Percentiles rank a stretch among this genome's conserved stretches.
Evolutionary conservation across 192 early-diverging fungal genomes (phyloP).

Genomic region (Backusella westeae): DNA sequence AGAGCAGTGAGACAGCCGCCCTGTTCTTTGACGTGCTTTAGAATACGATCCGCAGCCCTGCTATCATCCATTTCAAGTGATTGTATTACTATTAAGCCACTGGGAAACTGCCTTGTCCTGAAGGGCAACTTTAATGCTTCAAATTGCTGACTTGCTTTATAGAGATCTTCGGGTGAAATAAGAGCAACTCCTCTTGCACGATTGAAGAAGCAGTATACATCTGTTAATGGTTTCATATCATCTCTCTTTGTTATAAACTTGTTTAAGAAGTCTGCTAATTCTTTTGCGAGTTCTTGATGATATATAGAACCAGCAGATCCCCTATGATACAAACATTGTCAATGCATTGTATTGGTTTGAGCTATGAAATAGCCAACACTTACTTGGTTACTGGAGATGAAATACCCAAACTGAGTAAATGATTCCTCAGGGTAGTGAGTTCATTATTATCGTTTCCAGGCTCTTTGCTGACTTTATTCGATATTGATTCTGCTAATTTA

Average conservation of each 20-base stretch:
- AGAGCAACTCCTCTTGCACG: conserved; percentile 88
- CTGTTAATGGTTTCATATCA: conserved; percentile 81
- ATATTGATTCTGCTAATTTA: conserved; percentile 68
- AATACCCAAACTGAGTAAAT: conserved; percentile 89
- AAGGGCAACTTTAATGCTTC: conserved; percentile 66
- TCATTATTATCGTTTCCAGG: conserved; percentile 38
- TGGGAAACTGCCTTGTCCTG: conserved; percentile 72
- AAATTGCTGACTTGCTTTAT: conserved; percentile 73
- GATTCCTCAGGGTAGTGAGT: conserved; percentile 55
- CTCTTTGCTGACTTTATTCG: conserved; percentile 47
- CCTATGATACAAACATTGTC: not conserved
- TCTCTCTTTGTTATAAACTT: conserved; percentile 62
- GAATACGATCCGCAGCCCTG: conserved; percentile 57
- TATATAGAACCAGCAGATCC: conserved; percentile 86
- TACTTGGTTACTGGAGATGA: conserved; percentile 86
- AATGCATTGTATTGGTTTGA: not conserved
- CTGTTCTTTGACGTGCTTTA: conserved; percentile 40
- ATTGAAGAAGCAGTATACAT: conserved; percentile 95
- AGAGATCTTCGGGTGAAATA: conserved; percentile 93
- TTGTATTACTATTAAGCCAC: conserved; percentile 81
- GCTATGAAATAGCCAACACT: not conserved
- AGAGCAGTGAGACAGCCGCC: conserved; percentile 63
- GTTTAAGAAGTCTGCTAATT: conserved; percentile 81
- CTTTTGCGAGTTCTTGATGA: conserved; percentile 81
- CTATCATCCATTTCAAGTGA: conserved; percentile 66